Evolutionary conservation across 345 rosid genomes (phyloP).

Genomic region (Corchorus capsularis): DNA sequence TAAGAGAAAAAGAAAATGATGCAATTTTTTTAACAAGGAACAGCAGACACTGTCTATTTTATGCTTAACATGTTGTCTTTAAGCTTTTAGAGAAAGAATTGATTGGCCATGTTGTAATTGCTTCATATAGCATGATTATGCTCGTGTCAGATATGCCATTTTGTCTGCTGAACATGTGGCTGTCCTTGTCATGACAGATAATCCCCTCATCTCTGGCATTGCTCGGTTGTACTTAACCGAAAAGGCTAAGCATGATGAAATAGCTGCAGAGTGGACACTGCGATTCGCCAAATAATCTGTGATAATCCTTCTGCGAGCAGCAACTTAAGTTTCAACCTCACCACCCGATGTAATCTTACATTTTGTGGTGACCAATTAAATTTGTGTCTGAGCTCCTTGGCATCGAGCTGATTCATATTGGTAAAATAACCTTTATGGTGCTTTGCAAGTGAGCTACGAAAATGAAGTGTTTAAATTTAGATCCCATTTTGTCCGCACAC

Average conservation of each 20-base stretch:
- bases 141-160: not conserved
- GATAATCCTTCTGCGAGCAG: not conserved
- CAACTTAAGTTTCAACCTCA: not conserved
- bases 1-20: not conserved
- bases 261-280: constrained; percentile 87
- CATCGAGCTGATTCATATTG: not conserved
- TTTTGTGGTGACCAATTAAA: not conserved
- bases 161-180: not conserved
- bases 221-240: constrained; percentile 75
- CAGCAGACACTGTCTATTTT: not conserved
- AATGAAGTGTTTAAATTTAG: not conserved
- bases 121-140: not conserved
- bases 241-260: constrained; percentile 71
- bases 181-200: constrained; percentile 46
- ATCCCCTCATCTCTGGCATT: constrained; percentile 58
- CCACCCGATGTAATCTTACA: not conserved
- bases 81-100: not conserved
- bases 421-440: not conserved
- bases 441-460: not conserved
- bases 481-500: not conserved
- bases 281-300: constrained; percentile 70
- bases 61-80: not conserved
- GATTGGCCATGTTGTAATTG: not conserved
- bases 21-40: not conserved
- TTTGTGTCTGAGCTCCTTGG: not conserved